Evolutionary conservation across 2,329 filamentous ascomycete genomes (phyloP).

Genomic region (Epichloe sp.): DNA sequence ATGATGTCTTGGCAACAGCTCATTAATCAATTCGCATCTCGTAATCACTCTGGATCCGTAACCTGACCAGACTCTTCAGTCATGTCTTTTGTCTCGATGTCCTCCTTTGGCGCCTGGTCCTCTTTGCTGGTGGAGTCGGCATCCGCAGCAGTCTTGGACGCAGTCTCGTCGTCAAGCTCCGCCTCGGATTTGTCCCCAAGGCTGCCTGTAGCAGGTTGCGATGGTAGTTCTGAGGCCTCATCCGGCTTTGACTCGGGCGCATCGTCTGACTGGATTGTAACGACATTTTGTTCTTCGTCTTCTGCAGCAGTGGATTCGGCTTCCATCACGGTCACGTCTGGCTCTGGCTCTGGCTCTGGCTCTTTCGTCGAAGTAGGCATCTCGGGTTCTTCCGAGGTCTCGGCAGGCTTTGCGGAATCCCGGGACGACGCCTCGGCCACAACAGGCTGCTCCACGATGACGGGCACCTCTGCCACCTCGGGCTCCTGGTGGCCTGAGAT

Average conservation of each 20-base stretch:
- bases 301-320: neutral
- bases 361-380: neutral
- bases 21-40: neutral
- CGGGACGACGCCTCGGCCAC: constrained; percentile 9
- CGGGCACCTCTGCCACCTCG: constrained; percentile 26
- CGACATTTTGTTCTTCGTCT: neutral
- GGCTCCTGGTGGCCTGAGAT: constrained; percentile 33
- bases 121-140: neutral
- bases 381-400: neutral
- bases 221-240: neutral
- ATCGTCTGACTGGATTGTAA: neutral
- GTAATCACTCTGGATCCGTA: constrained; percentile 2
- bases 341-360: constrained; percentile 5
- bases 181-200: neutral
- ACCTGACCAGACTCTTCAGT: constrained; percentile 2
- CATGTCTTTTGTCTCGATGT: constrained; percentile 4
- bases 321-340: constrained; percentile 2
- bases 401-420: constrained; percentile 3
- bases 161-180: neutral
- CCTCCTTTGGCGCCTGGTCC: neutral
- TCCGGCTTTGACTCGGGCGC: neutral
- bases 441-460: constrained; percentile 26
- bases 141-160: neutral
- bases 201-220: neutral
- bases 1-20: neutral